Base-by-base conservation (phyloP, 805 yeast species). In the Starmerella ratchasimensis region DNA sequence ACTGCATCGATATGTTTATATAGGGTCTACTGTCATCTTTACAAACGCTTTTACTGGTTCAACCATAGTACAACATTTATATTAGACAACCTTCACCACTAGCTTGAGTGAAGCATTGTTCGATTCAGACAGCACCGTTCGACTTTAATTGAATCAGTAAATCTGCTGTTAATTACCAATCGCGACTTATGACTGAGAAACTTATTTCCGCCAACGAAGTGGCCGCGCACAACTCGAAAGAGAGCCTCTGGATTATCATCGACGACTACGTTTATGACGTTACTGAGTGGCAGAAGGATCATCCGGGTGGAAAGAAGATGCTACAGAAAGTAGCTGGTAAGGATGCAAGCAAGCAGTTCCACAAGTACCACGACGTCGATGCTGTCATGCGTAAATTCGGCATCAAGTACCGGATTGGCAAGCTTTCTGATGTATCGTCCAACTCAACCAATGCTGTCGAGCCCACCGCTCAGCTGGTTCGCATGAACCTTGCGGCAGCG, bases 191-290 rank as follows among this genome's bases (percentile, higher is more conserved):
- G 43, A 19, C 34, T 8, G 44, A 43, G 17, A 47, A 46, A 18
- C 34, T 34, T 18, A 40, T 33, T 31, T 41, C 40, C 5, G 41
- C 37, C 28, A 59, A 48, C 34, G 81, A 84, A 56, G 73, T 84
- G 37, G 68, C 75, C 23, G 55, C 66, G 48, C 96, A 86, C 67
- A 74, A 71, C 56, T 64, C 72, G n/a, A 70, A 75, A 29, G 79
- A 76, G 14, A 83, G 80, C 50, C 61, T 82, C 30, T 88, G 95
- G 94, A 73, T 88, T 66, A 69, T 82, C 39, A 67, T 82, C 43
- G 76, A 82, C 50, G 82, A 78, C 41, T 75, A 76, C 48, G 93
- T 88, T 5, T 82, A 76, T 56, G 77, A 82, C 56, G 68, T 80
- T 22, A 69, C 88, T 5, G 62, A 64, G 24, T 84, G 86, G 58